Evolutionary conservation across 768 basidiomycete species (phyloP).

Genomic region (Pleurotus citrinopileatus): DNA sequence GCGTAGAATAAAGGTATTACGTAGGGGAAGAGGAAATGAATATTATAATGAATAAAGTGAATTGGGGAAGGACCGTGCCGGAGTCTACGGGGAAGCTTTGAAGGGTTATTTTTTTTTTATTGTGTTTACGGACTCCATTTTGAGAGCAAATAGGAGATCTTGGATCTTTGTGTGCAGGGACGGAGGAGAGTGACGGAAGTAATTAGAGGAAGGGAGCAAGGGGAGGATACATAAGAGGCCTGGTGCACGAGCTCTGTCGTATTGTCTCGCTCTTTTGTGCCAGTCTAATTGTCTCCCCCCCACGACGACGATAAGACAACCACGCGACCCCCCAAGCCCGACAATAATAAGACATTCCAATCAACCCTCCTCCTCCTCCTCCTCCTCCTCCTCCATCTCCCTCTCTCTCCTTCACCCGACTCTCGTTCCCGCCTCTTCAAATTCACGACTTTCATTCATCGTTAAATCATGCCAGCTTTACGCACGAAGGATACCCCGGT

Average conservation of each 20-base stretch:
- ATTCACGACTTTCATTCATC: constrained; percentile 4
- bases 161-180: too few relatives aligned
- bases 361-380: constrained; percentile 16
- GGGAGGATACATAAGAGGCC: too few relatives aligned
- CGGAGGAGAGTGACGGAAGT: too few relatives aligned
- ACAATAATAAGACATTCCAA: neutral
- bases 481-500: constrained; percentile 75
- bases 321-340: neutral
- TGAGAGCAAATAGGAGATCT: neutral
- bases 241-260: too few relatives aligned
- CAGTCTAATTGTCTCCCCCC: too few relatives aligned
- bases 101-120: neutral
- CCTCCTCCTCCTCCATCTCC: constrained; percentile 18
- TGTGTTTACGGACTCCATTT: neutral
- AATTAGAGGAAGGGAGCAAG: too few relatives aligned
- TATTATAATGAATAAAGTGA: too few relatives aligned
- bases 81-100: neutral
- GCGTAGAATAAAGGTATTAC: too few relatives aligned
- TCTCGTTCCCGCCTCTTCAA: neutral
- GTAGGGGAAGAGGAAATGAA: too few relatives aligned
- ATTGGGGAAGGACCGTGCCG: too few relatives aligned
- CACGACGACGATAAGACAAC: too few relatives aligned
- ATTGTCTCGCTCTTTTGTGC: too few relatives aligned
- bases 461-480: constrained; percentile 67
- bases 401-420: constrained; percentile 18